Conservation (phyloP, 768 basidiomycete genomes). For the Russula foetens region DNA sequence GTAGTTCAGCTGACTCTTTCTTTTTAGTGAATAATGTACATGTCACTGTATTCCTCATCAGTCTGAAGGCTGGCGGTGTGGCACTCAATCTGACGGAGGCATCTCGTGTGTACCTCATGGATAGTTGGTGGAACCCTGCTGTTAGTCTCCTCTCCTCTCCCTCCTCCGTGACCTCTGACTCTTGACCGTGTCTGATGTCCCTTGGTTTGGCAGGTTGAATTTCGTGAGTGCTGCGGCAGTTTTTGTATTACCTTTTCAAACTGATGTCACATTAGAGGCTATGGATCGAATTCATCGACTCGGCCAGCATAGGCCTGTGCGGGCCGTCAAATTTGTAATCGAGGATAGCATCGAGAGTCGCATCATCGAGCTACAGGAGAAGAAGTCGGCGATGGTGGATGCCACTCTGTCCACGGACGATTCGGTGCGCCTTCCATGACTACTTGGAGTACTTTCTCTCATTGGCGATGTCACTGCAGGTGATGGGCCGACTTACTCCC, state of each 20-base stretch:
- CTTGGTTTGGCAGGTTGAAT: slow-evolving; percentile 50
- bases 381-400: slow-evolving; percentile 93
- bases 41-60: slow-evolving; percentile 94
- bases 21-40: slow-evolving; percentile 77
- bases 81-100: slow-evolving; percentile 87
- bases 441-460: neutral
- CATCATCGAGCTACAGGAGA: slow-evolving; percentile 94
- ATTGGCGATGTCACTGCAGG: slow-evolving; percentile 34
- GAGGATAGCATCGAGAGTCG: slow-evolving; percentile 96
- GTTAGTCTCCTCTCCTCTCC: slow-evolving; percentile 28
- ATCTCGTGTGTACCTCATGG: slow-evolving; percentile 93
- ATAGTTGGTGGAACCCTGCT: slow-evolving; percentile 98
- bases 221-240: slow-evolving; percentile 46
- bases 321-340: slow-evolving; percentile 87
- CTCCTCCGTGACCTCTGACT: neutral
- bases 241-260: neutral
- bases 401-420: slow-evolving; percentile 79
- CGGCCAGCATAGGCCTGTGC: slow-evolving; percentile 87
- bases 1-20: slow-evolving; percentile 3
- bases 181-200: neutral
- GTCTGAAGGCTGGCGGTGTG: slow-evolving; percentile 92
- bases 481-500: slow-evolving; percentile 90
- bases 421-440: slow-evolving; percentile 41
- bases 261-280: slow-evolving; percentile 49
- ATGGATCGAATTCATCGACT: slow-evolving; percentile 97